Percentiles rank a stretch among this genome's conserved stretches.
These are phyloP conservation scores for Aspergillus niger DNA, from an alignment of 2,329 filamentous ascomycete species.

Conservation along the genomic window DNA sequence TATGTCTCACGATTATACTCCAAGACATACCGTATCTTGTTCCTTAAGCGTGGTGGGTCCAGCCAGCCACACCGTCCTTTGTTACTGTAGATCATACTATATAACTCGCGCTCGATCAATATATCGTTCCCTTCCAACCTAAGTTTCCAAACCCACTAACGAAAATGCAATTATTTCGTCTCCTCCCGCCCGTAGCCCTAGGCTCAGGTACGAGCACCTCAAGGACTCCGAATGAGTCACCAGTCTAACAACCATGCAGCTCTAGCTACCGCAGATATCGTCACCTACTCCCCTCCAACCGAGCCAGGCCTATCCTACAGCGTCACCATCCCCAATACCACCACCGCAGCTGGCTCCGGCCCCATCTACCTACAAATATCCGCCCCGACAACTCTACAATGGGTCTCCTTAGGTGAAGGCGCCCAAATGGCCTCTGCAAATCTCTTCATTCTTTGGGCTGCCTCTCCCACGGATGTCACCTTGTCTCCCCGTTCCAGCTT, in stretches of 20 bases:
- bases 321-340: slow-evolving; percentile 3
- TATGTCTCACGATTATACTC: too few species aligned
- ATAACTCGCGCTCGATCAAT: too few species aligned
- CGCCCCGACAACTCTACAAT: not conserved
- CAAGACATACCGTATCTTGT: too few species aligned
- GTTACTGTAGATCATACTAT: too few species aligned
- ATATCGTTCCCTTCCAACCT: too few species aligned
- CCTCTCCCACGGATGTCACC: not conserved
- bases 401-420: slow-evolving; percentile 1
- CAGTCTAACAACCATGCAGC: not conserved
- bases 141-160: too few species aligned
- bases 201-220: not conserved
- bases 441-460: not conserved
- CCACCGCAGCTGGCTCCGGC: not conserved
- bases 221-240: not conserved
- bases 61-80: too few species aligned
- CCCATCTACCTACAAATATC: slow-evolving; percentile 1
- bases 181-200: not conserved
- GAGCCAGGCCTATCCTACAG: not conserved
- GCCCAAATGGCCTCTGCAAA: not conserved
- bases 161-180: not conserved
- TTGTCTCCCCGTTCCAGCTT: not conserved
- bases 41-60: too few species aligned
- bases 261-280: not conserved
- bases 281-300: not conserved